These are phyloP conservation scores for Pyrenophora seminiperda DNA, from an alignment of 2,329 filamentous ascomycete genomes.

Conservation along the genomic window DNA sequence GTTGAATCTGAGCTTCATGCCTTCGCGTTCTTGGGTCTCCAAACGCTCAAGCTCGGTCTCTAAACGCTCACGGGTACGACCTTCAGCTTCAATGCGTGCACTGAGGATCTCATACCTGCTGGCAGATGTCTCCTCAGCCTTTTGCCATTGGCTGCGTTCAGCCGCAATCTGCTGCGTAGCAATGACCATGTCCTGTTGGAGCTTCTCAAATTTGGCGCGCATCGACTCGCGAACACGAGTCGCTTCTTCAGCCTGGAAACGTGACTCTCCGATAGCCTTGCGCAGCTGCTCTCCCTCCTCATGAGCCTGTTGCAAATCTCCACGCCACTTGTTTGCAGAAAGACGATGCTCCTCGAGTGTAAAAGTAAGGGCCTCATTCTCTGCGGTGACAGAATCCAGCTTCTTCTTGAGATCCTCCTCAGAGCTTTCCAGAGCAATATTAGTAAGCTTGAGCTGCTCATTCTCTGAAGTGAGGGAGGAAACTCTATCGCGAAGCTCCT, in stretches of 20 bases:
- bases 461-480: conserved; percentile 62
- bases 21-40: conserved; percentile 69
- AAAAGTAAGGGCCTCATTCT: conserved; percentile 65
- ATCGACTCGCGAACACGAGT: conserved; percentile 82
- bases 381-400: conserved; percentile 59
- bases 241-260: conserved; percentile 82
- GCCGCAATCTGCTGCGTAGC: conserved; percentile 79
- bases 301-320: conserved; percentile 60
- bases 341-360: conserved; percentile 68
- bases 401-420: conserved; percentile 58
- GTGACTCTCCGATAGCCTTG: conserved; percentile 73
- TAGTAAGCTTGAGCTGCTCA: conserved; percentile 58
- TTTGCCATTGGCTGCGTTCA: conserved; percentile 79
- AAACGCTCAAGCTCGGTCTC: conserved; percentile 54
- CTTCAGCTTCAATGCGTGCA: conserved; percentile 56
- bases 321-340: conserved; percentile 63
- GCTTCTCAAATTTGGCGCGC: conserved; percentile 78
- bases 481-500: conserved; percentile 58
- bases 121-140: conserved; percentile 65
- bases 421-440: conserved; percentile 37
- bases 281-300: conserved; percentile 69
- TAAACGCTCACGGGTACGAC: conserved; percentile 51
- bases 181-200: conserved; percentile 85
- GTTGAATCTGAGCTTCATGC: conserved; percentile 78
- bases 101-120: conserved; percentile 61